phyloP scores from a whole-genome alignment of 305 asterid species.

The Solanum chacoense region DNA sequence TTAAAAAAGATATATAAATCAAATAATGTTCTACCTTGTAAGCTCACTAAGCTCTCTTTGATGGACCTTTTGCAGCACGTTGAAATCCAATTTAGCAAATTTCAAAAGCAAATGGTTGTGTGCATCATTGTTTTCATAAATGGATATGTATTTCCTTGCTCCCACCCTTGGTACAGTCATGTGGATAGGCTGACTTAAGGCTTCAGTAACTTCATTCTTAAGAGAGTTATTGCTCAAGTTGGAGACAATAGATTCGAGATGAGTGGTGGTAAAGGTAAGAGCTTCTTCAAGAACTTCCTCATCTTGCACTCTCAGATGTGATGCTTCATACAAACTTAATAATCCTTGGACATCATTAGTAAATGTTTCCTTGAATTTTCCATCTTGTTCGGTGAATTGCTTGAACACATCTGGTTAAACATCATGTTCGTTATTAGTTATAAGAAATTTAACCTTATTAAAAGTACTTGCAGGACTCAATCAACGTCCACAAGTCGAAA shows the following conservation, averaged over 20 bases:
- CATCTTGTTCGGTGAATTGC: neutral
- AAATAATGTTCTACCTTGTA: neutral
- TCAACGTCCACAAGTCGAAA: neutral
- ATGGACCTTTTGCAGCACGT: neutral
- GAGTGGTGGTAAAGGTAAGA: neutral
- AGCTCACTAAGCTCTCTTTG: neutral
- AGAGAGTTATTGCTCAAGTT: neutral
- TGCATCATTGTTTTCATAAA: neutral
- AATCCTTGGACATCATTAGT: neutral
- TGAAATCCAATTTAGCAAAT: neutral
- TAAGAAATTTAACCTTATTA: no score
- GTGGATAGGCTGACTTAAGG: neutral
- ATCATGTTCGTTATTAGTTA: neutral
- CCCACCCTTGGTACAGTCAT: neutral
- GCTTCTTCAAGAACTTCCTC: neutral
- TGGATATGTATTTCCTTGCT: neutral
- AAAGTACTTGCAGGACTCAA: no score
- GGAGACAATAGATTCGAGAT: neutral
- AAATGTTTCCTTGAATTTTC: neutral
- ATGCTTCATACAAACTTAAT: neutral
- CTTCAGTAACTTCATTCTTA: neutral
- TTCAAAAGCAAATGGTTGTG: neutral
- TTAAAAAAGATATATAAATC: neutral
- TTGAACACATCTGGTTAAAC: neutral
- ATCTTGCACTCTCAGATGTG: neutral